A percentile compares a stretch with the other conserved stretches of the same genome.
Conservation (phyloP, 1,284 basidiomycete species). For the Leccinum griseonigrum region DNA sequence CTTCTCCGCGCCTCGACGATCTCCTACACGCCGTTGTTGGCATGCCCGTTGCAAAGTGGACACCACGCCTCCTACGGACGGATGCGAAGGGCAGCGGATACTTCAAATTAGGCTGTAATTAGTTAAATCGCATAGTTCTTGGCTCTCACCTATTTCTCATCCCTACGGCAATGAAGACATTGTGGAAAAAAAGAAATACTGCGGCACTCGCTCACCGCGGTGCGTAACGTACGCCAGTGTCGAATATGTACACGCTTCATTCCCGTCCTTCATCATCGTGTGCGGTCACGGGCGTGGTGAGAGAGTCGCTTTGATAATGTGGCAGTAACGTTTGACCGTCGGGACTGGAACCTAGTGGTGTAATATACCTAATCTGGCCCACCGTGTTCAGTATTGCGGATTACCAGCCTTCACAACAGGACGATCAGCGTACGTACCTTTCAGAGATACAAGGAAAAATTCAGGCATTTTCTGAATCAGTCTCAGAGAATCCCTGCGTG, state of each 20-base stretch:
- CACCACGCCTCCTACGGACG: neutral
- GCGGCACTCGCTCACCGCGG: neutral
- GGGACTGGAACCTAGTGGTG: neutral
- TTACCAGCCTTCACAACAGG: neutral
- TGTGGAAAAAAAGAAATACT: neutral
- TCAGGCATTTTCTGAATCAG: neutral
- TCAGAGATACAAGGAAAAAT: neutral
- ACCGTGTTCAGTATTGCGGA: neutral
- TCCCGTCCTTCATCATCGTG: slow-evolving; percentile 10
- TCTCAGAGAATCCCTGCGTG: neutral
- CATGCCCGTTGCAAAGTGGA: slow-evolving; percentile 1
- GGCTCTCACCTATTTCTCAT: neutral
- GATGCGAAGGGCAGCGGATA: neutral
- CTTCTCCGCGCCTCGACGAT: slow-evolving; percentile 9
- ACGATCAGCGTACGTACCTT: neutral
- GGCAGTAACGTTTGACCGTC: neutral
- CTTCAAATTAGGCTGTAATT: slow-evolving; percentile 2
- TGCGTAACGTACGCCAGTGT: neutral
- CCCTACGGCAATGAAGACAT: neutral
- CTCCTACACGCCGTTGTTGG: slow-evolving; percentile 3
- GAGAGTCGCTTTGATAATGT: neutral
- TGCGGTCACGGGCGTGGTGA: neutral
- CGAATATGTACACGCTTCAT: slow-evolving; percentile 9
- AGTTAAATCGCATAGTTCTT: neutral
- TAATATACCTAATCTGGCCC: slow-evolving; percentile 2